phyloP scores from a whole-genome alignment of 148 eudicot genomes.

The Rhododendron griersonianum region DNA sequence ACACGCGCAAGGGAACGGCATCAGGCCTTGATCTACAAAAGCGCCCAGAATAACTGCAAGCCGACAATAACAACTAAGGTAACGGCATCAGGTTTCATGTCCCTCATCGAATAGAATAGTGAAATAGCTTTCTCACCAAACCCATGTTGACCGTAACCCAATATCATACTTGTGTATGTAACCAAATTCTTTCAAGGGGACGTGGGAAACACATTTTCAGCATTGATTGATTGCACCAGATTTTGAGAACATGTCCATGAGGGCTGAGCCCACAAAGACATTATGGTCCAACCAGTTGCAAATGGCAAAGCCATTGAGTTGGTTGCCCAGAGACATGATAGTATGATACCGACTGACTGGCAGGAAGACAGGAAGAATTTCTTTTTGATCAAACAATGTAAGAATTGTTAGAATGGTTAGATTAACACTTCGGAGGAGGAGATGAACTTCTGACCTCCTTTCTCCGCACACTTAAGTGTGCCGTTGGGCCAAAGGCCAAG shows the following conservation, averaged over 20 bases:
- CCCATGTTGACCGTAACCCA: slow-evolving; percentile 85
- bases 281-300: slow-evolving; percentile 54
- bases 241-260: slow-evolving; percentile 86
- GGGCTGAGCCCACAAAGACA: slow-evolving; percentile 68
- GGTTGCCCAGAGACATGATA: slow-evolving; percentile 55
- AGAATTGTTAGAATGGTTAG: too few relatives aligned
- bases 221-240: slow-evolving; percentile 52
- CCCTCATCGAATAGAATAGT: slow-evolving; percentile 57
- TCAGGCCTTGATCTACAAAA: too few relatives aligned
- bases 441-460: too few relatives aligned
- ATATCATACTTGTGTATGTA: slow-evolving; percentile 81
- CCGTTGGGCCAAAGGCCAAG: too few relatives aligned
- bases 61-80: slow-evolving; percentile 81
- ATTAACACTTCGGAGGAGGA: too few relatives aligned
- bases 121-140: slow-evolving; percentile 53
- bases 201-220: slow-evolving; percentile 49
- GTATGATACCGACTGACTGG: slow-evolving; percentile 19
- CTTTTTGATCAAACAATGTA: too few relatives aligned
- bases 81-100: slow-evolving; percentile 60
- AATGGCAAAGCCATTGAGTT: slow-evolving; percentile 61
- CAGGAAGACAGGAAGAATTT: slow-evolving; percentile 69
- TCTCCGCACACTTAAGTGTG: too few relatives aligned
- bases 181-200: slow-evolving; percentile 50
- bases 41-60: slow-evolving; percentile 70
- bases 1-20: too few relatives aligned